phyloP scores from a whole-genome alignment of 1,284 basidiomycete genomes.

The Fereydounia khargensis region DNA sequence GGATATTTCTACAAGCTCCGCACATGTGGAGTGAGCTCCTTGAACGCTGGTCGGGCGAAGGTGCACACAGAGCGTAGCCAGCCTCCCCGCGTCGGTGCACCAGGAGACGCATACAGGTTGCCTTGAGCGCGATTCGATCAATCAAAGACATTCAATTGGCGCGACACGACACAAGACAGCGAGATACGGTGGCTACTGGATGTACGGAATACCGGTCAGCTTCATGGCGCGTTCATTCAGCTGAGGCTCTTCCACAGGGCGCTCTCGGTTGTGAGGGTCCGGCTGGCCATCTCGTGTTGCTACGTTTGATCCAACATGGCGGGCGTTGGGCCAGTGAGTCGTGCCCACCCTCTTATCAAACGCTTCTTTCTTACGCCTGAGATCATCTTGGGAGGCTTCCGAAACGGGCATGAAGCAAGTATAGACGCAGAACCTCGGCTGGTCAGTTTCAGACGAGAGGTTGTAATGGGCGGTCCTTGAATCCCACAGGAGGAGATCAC shows the following conservation, averaged over 20 bases:
- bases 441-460: conserved; percentile 8
- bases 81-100: no score
- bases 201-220: conserved; percentile 13
- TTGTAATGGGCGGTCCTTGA: conserved; percentile 15
- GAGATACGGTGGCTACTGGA: conserved; percentile 1
- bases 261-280: conserved; percentile 7
- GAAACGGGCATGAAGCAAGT: conserved; percentile 12
- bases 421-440: conserved; percentile 10
- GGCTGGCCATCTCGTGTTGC: conserved; percentile 4
- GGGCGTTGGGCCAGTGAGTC: conserved; percentile 9
- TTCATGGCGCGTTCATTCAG: conserved; percentile 6
- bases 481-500: conserved; percentile 59
- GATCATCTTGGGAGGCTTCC: conserved; percentile 11
- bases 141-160: no score
- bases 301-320: conserved; percentile 3
- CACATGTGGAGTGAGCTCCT: no score
- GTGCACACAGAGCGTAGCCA: no score
- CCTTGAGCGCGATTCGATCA: no score
- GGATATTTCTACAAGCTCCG: no score
- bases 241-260: conserved; percentile 9
- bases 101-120: no score
- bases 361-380: conserved; percentile 16
- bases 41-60: no score
- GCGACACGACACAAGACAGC: background rate
- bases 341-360: conserved; percentile 9